Evolutionary conservation across 257 asterid genomes (phyloP).

Genomic region (Plantago major): DNA sequence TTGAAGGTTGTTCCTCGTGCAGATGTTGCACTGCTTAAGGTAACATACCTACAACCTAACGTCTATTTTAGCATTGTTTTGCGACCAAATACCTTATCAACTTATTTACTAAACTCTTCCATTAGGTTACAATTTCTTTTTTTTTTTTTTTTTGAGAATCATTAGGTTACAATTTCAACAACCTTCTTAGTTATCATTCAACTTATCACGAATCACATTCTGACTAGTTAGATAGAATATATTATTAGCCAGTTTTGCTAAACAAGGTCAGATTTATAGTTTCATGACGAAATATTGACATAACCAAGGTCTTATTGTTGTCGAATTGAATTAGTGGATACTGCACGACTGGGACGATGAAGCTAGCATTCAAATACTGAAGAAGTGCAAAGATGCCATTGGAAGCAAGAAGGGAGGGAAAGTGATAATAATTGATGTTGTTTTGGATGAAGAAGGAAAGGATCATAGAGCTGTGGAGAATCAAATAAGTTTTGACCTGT

Average conservation of each 20-base stretch:
- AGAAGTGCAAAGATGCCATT: slow-evolving; percentile 36
- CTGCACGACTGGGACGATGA: slow-evolving; percentile 33
- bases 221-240: too few relatives aligned
- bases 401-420: slow-evolving; percentile 20
- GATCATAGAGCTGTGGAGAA: slow-evolving; percentile 1
- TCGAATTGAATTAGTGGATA: slow-evolving; percentile 21
- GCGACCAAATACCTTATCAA: not conserved
- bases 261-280: too few relatives aligned
- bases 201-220: too few relatives aligned
- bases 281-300: too few relatives aligned
- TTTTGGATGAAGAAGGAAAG: slow-evolving; percentile 18
- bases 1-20: slow-evolving; percentile 16
- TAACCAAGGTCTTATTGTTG: not conserved
- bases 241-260: too few relatives aligned
- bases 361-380: slow-evolving; percentile 25
- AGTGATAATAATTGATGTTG: slow-evolving; percentile 30
- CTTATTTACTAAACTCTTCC: not conserved
- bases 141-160: too few relatives aligned
- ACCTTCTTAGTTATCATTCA: too few relatives aligned
- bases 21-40: slow-evolving; percentile 15
- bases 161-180: too few relatives aligned
- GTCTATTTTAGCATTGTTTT: not conserved
- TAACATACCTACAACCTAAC: not conserved
- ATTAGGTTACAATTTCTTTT: too few relatives aligned
- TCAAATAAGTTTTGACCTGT: slow-evolving; percentile 21